Evolutionary conservation across 75 land plant genomes (phyloP).

Genomic region (Larix kaempferi): DNA sequence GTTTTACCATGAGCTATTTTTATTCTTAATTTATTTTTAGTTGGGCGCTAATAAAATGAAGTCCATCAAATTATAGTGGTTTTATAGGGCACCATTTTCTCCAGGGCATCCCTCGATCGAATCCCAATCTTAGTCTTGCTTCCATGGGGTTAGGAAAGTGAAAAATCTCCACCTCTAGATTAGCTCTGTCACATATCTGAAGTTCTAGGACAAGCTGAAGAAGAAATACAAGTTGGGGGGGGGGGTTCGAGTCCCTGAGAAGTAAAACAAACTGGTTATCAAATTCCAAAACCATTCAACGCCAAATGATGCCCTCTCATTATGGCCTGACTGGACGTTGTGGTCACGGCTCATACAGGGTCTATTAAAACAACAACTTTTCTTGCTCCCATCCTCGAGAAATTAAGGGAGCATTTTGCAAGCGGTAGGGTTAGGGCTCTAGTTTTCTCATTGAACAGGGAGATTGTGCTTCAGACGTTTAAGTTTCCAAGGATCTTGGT

Average conservation of each 20-base stretch:
- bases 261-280: constrained; percentile 80
- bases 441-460: constrained; percentile 79
- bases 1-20: no score
- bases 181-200: no score
- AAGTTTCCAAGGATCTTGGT: constrained; percentile 90
- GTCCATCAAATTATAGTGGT: no score
- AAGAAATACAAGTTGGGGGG: constrained; percentile 89
- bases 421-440: constrained; percentile 74
- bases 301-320: constrained; percentile 95
- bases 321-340: constrained; percentile 78
- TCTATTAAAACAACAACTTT: constrained; percentile 97
- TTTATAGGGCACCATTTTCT: no score
- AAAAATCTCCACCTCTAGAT: no score
- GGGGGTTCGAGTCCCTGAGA: constrained; percentile 90
- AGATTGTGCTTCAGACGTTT: constrained; percentile 84
- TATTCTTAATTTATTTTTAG: no score
- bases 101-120: no score
- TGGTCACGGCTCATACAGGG: constrained; percentile 99
- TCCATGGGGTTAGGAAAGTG: no score
- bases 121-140: no score
- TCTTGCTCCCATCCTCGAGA: constrained; percentile 82
- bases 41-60: no score
- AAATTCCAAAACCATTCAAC: constrained; percentile 91
- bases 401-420: constrained; percentile 50
- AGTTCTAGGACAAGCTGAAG: constrained; percentile 6